Evolutionary conservation across 2,329 filamentous ascomycete species (phyloP), one percentile per base, ranked within the genome.

Genomic region (Scytalidium sp.): DNA sequence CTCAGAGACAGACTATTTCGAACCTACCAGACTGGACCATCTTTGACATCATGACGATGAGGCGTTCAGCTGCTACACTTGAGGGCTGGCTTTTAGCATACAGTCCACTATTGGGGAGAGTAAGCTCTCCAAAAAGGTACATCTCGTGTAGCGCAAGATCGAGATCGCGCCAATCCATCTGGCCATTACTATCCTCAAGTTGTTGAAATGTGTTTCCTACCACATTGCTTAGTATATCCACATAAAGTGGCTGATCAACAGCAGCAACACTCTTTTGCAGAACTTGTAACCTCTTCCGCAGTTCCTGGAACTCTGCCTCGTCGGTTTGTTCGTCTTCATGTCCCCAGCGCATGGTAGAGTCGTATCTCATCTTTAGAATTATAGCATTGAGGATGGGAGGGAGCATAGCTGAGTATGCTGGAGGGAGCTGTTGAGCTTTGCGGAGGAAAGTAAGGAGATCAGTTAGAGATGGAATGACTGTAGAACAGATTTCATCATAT

Each of bases 401-500:
- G 11, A 99, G 78, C 80, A 96, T 94, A 46, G 82, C 78, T n/a
- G 83, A 77, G 67, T 96, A 94, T 49, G 88, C 81, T 43, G 79
- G 72, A 17, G 88, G 84, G n/a, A 95, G 75, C 19, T 83, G 76
- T 11, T 85, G 80, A 32, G 91, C 76, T 69, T 92, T 96, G 50
- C 94, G 87, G 56, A 97, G 80, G 67, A 96, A 93, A 22, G 90
- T 91, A 53, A 99, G 80, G 44, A 97, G 81, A 62, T 99, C 95
- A 44, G 90, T 96, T 49, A 97, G 82, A 32, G 90, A 93, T 19
- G 92, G 89, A 54, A 99, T 96, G 51, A 97, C 90, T 11, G 90
- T 94, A 29, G 92, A 95, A 75, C 94, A 97, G 59, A 99, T 87
- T 72, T 99, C 94, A 68, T 99, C 94, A 67, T 95, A 99, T 66